Conservation (phyloP, 345 rosid genomes). For the Chamaenerion angustifolium region DNA sequence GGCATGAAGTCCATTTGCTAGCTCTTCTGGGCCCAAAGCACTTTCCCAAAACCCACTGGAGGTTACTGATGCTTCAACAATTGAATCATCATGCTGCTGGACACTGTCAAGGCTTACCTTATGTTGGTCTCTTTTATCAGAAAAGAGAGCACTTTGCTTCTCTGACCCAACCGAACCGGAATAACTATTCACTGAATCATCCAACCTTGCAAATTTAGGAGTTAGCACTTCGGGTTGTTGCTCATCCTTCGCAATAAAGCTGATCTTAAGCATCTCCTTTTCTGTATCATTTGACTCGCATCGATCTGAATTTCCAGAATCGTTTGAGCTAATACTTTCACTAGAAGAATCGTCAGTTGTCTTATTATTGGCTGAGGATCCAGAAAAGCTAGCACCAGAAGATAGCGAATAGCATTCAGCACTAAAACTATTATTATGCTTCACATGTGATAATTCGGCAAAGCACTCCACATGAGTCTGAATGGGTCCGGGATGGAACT, state of each 20-base stretch:
- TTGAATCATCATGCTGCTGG: slow-evolving; percentile 12
- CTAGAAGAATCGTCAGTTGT: slow-evolving; percentile 68
- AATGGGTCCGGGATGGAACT: slow-evolving; percentile 4
- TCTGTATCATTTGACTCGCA: slow-evolving; percentile 21
- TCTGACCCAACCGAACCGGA: slow-evolving; percentile 17
- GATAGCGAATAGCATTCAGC: slow-evolving; percentile 41
- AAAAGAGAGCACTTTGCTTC: slow-evolving; percentile 15
- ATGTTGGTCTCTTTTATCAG: slow-evolving; percentile 15
- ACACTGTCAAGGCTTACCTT: slow-evolving; percentile 12
- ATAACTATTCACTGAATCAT: slow-evolving; percentile 34
- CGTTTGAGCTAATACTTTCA: slow-evolving; percentile 56
- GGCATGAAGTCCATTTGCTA: slow-evolving; percentile 13
- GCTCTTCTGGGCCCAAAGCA: slow-evolving; percentile 22
- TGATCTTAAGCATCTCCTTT: slow-evolving; percentile 19
- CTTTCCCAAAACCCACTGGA: slow-evolving; percentile 54
- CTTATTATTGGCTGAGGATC: slow-evolving; percentile 32
- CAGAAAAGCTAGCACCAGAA: slow-evolving; percentile 45
- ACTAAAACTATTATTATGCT: slow-evolving; percentile 22
- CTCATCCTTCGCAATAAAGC: slow-evolving; percentile 18
- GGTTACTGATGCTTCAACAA: slow-evolving; percentile 13
- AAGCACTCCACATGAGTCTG: slow-evolving; percentile 11
- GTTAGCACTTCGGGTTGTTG: slow-evolving; percentile 33
- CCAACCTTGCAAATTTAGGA: slow-evolving; percentile 65
- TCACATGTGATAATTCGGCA: slow-evolving; percentile 18
- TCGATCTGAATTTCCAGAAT: slow-evolving; percentile 34